A percentile compares a stretch with the other conserved stretches of the same genome.
Evolutionary conservation across 768 basidiomycete species (phyloP).

Genomic region (Termitomyces eurrhizus): DNA sequence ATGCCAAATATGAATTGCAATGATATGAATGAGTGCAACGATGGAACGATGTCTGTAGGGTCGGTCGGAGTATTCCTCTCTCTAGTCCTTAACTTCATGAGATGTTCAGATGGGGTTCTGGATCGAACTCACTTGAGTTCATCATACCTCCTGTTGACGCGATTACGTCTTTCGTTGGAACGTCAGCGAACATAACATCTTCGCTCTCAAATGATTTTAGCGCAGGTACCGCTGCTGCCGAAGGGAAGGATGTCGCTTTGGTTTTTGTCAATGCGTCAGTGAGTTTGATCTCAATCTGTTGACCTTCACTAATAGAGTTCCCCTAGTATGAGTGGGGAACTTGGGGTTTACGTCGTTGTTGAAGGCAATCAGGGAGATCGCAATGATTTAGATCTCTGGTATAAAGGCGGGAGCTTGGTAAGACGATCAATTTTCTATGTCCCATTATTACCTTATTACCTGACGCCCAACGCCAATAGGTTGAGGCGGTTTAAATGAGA

Average conservation of each 20-base stretch:
- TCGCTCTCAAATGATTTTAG: slow-evolving; percentile 41
- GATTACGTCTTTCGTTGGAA: slow-evolving; percentile 35
- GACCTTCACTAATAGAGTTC: slow-evolving; percentile 12
- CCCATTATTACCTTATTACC: background rate
- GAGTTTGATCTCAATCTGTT: background rate
- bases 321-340: slow-evolving; percentile 45
- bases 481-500: slow-evolving; percentile 56
- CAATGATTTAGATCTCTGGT: slow-evolving; percentile 59
- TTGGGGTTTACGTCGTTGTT: slow-evolving; percentile 55
- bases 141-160: slow-evolving; percentile 45
- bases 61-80: slow-evolving; percentile 27
- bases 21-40: slow-evolving; percentile 50
- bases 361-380: slow-evolving; percentile 60
- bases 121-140: slow-evolving; percentile 42
- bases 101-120: slow-evolving; percentile 42
- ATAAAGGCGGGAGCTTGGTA: slow-evolving; percentile 46
- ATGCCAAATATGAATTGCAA: slow-evolving; percentile 42
- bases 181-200: slow-evolving; percentile 35
- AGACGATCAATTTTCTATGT: background rate
- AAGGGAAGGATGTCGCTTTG: slow-evolving; percentile 50
- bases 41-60: slow-evolving; percentile 61
- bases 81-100: background rate
- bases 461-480: slow-evolving; percentile 27
- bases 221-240: slow-evolving; percentile 35
- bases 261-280: slow-evolving; percentile 58